Conservation (phyloP, 768 basidiomycete species). For the Boletus coccyginus region DNA sequence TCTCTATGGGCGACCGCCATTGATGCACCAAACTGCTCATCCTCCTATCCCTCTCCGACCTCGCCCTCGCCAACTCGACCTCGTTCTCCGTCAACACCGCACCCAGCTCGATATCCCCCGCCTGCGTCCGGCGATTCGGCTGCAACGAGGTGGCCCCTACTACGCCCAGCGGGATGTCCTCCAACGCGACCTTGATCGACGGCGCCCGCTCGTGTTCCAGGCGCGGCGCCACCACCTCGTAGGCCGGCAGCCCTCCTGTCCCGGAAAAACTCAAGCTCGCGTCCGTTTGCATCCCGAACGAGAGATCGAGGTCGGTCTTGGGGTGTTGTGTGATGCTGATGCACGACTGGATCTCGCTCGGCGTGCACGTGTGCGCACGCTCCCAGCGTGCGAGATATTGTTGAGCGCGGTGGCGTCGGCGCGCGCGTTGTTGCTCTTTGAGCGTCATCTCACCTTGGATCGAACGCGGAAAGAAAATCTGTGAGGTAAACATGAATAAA, state of each 20-base stretch:
- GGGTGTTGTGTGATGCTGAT: constrained; percentile 8
- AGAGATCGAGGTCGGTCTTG: too few species aligned
- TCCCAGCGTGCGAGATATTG: too few species aligned
- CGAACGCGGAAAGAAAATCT: too few species aligned
- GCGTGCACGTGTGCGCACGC: neutral
- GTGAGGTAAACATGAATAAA: too few species aligned
- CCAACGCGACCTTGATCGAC: too few species aligned
- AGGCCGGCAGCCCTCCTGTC: constrained; percentile 24
- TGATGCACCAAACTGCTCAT: constrained; percentile 55
- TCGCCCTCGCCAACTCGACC: constrained; percentile 40
- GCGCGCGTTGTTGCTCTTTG: constrained; percentile 41
- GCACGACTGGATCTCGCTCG: too few species aligned
- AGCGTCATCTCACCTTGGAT: constrained; percentile 59
- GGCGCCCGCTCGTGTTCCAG: too few species aligned
- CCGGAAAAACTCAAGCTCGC: neutral
- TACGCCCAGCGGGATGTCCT: too few species aligned
- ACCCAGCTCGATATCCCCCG: constrained; percentile 26
- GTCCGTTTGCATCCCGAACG: too few species aligned
- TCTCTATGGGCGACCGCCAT: constrained; percentile 67
- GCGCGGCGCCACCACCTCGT: constrained; percentile 31
- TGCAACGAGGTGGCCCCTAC: constrained; percentile 16
- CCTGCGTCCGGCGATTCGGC: constrained; percentile 25
- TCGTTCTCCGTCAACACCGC: too few species aligned
- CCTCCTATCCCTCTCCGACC: constrained; percentile 29
- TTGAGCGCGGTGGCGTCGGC: constrained; percentile 1